Evolutionary conservation across 1,284 basidiomycete species (phyloP), one percentile per base, ranked within the genome.

Genomic region (Heterobasidion irregulare): DNA sequence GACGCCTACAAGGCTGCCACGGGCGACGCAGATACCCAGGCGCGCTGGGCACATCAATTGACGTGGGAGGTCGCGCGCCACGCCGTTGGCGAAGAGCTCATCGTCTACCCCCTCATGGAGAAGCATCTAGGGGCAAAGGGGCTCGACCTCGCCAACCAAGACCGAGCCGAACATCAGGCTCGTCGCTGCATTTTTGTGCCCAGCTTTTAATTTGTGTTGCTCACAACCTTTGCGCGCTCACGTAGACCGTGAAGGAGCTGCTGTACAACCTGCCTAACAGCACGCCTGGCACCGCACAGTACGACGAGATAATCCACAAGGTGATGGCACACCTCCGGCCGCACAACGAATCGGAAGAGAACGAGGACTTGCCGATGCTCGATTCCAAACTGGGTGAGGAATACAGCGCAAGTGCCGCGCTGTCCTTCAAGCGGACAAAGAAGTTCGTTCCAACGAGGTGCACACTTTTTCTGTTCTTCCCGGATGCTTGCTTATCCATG

Each of bases 81-180:
- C 60, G 78, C 84, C 5, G 76, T 82, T 2, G 82, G 79, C 6
- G 83, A 86, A 64, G 84, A 86, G 65, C 76, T 85, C 50, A 74
- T 86, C 18, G 78, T 84, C 1, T 84, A 86, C 61, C 84, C 84
- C 6, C 72, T 85, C 52, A 79, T 86, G 75, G 82, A 86, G 66
- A 72, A 79, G 60, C 70, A 80, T 57, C 72, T 86, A 52, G 82
- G 82, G 3, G 66, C 69, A 12, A 41, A 6, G 38, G 10, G 38
- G 10, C n/a, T 41, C 12, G 38, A 76, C 53, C 74, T 85, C 34
- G 77, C 83, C 0, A 74, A 84, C 58, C 67, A 80, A 38, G 84
- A 86, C 62, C 71, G 83, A 8, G 70, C 65, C 10, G 81, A 85
- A n/a, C 83, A 85, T 61, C 73, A 77, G 67, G 80, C 81, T 8